Conservation (phyloP, 2,329 filamentous ascomycete genomes). For the Aspergillus fructus region DNA sequence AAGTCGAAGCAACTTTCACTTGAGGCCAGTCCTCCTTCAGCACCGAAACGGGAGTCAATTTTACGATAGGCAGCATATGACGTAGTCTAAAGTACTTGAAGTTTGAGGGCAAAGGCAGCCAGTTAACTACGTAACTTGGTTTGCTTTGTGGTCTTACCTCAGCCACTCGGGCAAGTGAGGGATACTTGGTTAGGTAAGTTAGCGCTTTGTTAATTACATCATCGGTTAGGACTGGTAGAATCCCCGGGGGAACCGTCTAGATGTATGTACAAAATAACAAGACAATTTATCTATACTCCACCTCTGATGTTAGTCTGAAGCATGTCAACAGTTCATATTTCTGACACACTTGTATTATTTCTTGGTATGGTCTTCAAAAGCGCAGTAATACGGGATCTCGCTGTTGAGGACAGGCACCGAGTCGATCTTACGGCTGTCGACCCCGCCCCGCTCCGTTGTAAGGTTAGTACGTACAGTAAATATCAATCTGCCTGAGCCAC, state of each 20-base stretch:
- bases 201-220: neutral
- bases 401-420: neutral
- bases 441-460: conserved; percentile 6
- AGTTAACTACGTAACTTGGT: neutral
- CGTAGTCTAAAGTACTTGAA: neutral
- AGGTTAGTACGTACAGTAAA: neutral
- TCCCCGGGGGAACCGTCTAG: neutral
- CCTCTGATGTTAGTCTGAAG: neutral
- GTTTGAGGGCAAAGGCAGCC: neutral
- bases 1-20: neutral
- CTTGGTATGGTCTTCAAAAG: neutral
- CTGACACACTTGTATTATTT: neutral
- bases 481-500: neutral
- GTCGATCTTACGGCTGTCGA: neutral
- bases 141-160: neutral
- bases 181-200: too few species aligned
- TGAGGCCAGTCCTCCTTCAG: neutral
- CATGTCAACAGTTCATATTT: neutral
- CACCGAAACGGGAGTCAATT: too few species aligned
- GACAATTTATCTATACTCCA: neutral
- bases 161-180: neutral
- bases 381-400: neutral
- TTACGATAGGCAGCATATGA: neutral
- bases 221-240: neutral
- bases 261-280: neutral